A percentile compares a stretch with the other conserved stretches of the same genome.
phyloP scores from a whole-genome alignment of 2,329 filamentous ascomycete species.

The Botryosphaeria dothidea region DNA sequence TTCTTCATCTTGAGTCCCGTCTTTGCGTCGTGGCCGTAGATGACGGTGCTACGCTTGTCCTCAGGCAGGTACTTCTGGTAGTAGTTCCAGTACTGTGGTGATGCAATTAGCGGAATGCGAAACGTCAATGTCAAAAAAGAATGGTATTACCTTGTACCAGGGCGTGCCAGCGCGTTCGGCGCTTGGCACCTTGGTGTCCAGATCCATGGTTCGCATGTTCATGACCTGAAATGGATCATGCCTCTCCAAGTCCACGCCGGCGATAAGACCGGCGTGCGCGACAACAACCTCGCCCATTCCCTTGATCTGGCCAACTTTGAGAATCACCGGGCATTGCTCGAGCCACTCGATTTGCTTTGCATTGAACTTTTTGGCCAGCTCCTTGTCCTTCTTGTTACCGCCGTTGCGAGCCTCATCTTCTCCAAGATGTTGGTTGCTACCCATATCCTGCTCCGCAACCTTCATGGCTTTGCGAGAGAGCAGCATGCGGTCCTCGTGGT shows the following conservation, averaged over 20 bases:
- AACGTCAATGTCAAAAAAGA: not conserved
- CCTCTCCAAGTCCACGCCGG: constrained; percentile 66
- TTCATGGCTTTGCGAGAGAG: constrained; percentile 53
- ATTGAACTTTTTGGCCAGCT: constrained; percentile 53
- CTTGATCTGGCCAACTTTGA: constrained; percentile 66
- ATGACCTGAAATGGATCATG: constrained; percentile 82
- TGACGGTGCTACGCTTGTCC: constrained; percentile 61
- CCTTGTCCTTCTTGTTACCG: constrained; percentile 3
- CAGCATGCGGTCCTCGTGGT: constrained; percentile 89
- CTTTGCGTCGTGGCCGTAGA: constrained; percentile 87
- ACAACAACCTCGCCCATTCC: constrained; percentile 66
- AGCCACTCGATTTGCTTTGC: constrained; percentile 69
- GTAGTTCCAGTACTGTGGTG: constrained; percentile 50
- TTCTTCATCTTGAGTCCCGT: constrained; percentile 65
- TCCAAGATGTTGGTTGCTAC: constrained; percentile 32
- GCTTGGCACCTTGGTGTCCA: constrained; percentile 60
- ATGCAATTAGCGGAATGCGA: not conserved
- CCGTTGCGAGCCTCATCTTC: constrained; percentile 50
- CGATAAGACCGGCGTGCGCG: constrained; percentile 84
- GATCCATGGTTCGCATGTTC: constrained; percentile 84
- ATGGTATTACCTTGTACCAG: constrained; percentile 61
- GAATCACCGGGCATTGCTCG: constrained; percentile 71
- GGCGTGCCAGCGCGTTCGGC: constrained; percentile 55
- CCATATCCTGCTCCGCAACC: constrained; percentile 30
- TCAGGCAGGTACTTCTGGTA: constrained; percentile 35